Conservation (phyloP, 2,329 filamentous ascomycete species). For the Alternaria dauci region DNA sequence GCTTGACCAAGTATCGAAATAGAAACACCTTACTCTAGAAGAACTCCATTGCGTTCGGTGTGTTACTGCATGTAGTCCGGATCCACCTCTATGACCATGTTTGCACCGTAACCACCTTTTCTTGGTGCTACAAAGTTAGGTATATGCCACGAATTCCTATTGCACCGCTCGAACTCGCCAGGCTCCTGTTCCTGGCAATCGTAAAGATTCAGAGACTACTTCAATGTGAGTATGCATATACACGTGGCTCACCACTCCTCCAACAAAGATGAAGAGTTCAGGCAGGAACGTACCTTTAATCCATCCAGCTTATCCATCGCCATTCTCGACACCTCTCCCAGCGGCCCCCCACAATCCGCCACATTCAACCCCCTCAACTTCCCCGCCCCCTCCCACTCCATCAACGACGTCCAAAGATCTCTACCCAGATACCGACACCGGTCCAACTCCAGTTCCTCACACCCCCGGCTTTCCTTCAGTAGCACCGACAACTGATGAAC, state of each 20-base stretch:
- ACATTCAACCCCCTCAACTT: constrained; percentile 30
- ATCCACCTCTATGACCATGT: constrained; percentile 44
- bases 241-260: background rate
- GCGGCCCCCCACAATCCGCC: constrained; percentile 30
- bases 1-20: constrained; percentile 4
- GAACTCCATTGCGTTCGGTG: background rate
- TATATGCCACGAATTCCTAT: constrained; percentile 38
- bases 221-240: constrained; percentile 4
- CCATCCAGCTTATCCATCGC: constrained; percentile 17
- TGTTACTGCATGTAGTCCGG: constrained; percentile 29
- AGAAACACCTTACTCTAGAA: background rate
- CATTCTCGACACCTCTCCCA: constrained; percentile 22
- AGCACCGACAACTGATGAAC: constrained; percentile 27
- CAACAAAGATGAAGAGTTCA: background rate
- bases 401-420: constrained; percentile 33
- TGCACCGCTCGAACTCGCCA: constrained; percentile 30
- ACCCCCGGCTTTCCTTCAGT: constrained; percentile 22
- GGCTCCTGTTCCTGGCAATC: constrained; percentile 36
- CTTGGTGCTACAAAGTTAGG: constrained; percentile 33
- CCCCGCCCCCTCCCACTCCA: constrained; percentile 27
- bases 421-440: constrained; percentile 28
- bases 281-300: constrained; percentile 32
- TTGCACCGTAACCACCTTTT: constrained; percentile 3
- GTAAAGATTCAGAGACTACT: constrained; percentile 38
- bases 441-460: constrained; percentile 34